Evolutionary conservation across 495 filamentous ascomycete genomes (phyloP).

Genomic region (Aspergillus bridgeri): DNA sequence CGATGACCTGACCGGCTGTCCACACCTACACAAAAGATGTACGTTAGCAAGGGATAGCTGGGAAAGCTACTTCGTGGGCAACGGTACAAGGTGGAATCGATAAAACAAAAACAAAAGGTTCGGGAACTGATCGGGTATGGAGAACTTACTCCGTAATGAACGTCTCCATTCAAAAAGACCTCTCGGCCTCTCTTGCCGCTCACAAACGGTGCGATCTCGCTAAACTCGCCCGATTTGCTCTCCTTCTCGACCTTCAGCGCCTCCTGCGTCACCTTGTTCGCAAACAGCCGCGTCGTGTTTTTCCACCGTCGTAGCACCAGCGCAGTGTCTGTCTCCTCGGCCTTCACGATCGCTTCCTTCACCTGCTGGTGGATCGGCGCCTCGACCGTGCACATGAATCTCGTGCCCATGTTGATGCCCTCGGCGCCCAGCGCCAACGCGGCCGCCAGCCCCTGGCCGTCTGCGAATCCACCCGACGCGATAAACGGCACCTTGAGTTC

Average conservation of each 20-base stretch:
- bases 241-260: constrained; percentile 79
- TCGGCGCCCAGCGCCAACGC: constrained; percentile 89
- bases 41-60: constrained; percentile 6
- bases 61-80: background rate
- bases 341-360: constrained; percentile 86
- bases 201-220: constrained; percentile 84
- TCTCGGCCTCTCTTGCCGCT: constrained; percentile 88
- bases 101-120: background rate
- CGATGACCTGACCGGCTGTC: constrained; percentile 70
- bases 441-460: constrained; percentile 90
- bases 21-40: constrained; percentile 49
- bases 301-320: constrained; percentile 86
- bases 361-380: constrained; percentile 90
- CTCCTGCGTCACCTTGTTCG: constrained; percentile 80
- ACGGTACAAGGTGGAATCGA: background rate
- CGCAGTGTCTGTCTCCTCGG: constrained; percentile 86
- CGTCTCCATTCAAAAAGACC: constrained; percentile 90
- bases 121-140: too few species aligned
- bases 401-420: constrained; percentile 92
- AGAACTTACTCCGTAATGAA: constrained; percentile 82
- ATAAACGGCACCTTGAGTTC: constrained; percentile 86
- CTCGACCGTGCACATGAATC: constrained; percentile 92
- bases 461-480: constrained; percentile 91
- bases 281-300: constrained; percentile 86
- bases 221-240: constrained; percentile 84